Conservation (phyloP, 2,329 filamentous ascomycete species). For the Claviceps sp. region DNA sequence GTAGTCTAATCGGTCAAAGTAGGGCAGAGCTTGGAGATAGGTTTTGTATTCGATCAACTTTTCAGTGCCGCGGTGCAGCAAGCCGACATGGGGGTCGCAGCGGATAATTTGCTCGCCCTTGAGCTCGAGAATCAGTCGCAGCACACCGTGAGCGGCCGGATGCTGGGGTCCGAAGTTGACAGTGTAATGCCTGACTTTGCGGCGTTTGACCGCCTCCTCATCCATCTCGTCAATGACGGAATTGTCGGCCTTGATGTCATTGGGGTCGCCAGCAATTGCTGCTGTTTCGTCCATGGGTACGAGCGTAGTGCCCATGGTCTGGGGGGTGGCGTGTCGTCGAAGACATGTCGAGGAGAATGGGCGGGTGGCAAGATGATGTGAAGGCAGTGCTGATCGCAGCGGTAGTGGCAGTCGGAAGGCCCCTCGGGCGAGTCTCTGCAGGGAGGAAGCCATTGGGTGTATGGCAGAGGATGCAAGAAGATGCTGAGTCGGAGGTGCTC, state of each 20-base stretch:
- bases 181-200: slow-evolving; percentile 97
- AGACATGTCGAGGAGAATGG: slow-evolving; percentile 52
- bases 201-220: slow-evolving; percentile 38
- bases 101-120: slow-evolving; percentile 96
- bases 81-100: slow-evolving; percentile 89
- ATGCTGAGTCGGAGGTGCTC: slow-evolving; percentile 16
- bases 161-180: slow-evolving; percentile 99
- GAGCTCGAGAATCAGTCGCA: slow-evolving; percentile 92
- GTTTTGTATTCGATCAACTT: slow-evolving; percentile 99
- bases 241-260: slow-evolving; percentile 30
- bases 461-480: slow-evolving; percentile 16
- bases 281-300: slow-evolving; percentile 43
- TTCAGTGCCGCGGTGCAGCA: slow-evolving; percentile 94
- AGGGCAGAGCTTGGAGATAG: slow-evolving; percentile 93
- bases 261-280: slow-evolving; percentile 39
- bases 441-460: slow-evolving; percentile 46
- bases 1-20: slow-evolving; percentile 98
- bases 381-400: slow-evolving; percentile 29
- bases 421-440: slow-evolving; percentile 60
- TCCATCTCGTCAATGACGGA: slow-evolving; percentile 30
- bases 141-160: slow-evolving; percentile 93
- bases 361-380: slow-evolving; percentile 29
- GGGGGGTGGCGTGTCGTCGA: slow-evolving; percentile 48
- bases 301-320: slow-evolving; percentile 41
- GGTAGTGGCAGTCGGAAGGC: slow-evolving; percentile 55